Evolutionary conservation across 139 green algal genomes (phyloP).

Genomic region (Volvox africanus): DNA sequence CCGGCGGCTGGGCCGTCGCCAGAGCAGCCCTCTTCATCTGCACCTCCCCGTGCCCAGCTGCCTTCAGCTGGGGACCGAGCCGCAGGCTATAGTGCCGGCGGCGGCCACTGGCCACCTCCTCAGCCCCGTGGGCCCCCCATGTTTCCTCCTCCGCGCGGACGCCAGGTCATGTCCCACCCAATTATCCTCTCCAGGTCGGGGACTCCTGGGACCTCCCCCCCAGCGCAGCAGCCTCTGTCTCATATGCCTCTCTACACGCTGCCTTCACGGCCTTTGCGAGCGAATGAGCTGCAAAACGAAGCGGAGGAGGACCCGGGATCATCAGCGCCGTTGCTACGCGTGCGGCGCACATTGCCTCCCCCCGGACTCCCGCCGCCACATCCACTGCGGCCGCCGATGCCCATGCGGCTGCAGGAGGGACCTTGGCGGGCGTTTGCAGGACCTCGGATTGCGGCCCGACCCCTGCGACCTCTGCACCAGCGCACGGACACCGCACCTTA

Average conservation of each 20-base stretch:
- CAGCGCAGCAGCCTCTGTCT: neutral
- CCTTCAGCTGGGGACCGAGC: neutral
- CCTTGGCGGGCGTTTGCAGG: neutral
- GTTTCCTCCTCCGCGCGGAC: neutral
- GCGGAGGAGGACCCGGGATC: neutral
- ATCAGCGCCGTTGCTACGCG: neutral
- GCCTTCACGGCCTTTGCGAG: neutral
- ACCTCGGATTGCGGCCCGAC: neutral
- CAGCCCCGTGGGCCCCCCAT: neutral
- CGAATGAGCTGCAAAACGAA: neutral
- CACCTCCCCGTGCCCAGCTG: neutral
- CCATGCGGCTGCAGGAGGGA: neutral
- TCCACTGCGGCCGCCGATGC: neutral
- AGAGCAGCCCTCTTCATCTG: neutral
- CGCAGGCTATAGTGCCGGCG: neutral
- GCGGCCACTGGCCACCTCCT: neutral
- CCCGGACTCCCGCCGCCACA: neutral
- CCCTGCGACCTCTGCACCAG: neutral
- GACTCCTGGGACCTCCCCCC: neutral
- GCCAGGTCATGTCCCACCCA: neutral
- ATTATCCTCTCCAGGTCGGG: neutral
- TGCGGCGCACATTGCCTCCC: neutral
- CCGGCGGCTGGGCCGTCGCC: neutral
- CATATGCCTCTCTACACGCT: neutral
- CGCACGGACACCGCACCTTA: neutral